Evolutionary conservation across 2,329 filamentous ascomycete species (phyloP).

Genomic region (Pseudogymnoascus sp.): DNA sequence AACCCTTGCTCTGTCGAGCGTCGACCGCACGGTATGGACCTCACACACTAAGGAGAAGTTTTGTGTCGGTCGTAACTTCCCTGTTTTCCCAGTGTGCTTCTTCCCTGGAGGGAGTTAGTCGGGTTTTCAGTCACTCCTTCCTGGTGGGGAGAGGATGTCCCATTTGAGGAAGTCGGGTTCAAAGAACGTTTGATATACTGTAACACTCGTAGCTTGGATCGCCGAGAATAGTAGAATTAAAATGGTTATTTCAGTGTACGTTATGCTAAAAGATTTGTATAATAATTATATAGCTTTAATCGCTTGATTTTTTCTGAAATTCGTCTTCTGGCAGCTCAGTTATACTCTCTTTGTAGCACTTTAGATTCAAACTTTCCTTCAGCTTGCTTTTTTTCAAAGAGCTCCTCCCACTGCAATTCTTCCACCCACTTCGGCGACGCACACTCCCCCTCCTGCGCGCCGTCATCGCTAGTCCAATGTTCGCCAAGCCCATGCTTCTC

Average conservation of each 20-base stretch:
- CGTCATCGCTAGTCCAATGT: neutral
- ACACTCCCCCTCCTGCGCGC: neutral
- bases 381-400: neutral
- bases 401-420: neutral
- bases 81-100: no score
- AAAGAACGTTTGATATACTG: no score
- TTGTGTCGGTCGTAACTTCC: no score
- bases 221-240: neutral
- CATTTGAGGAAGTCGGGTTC: no score
- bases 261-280: neutral
- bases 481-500: neutral
- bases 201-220: no score
- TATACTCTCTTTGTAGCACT: neutral
- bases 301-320: neutral
- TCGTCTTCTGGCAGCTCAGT: neutral
- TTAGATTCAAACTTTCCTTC: neutral
- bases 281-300: neutral
- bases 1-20: neutral
- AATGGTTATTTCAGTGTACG: neutral
- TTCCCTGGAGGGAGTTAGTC: no score
- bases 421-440: neutral
- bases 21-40: neutral
- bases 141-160: no score
- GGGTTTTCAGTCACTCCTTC: no score
- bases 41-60: neutral